Conservation (phyloP, 2,329 filamentous ascomycete genomes). For the Botrytis paeoniae region DNA sequence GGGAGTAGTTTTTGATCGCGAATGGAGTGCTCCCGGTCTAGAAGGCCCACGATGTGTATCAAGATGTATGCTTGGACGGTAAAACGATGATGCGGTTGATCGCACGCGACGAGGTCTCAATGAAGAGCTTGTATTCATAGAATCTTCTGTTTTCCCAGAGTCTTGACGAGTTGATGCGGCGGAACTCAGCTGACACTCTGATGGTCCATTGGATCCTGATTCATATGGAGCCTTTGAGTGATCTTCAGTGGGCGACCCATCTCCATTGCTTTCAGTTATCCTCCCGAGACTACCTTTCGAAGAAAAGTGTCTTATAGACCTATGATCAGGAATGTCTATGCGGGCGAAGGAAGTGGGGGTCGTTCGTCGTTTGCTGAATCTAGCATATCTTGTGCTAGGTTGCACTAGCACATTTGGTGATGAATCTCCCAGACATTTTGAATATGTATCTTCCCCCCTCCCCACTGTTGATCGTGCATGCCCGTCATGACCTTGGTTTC, state of each 20-base stretch:
- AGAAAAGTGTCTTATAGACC: neutral
- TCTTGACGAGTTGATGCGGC: neutral
- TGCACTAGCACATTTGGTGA: neutral
- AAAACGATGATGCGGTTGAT: neutral
- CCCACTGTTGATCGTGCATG: neutral
- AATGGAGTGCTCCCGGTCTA: neutral
- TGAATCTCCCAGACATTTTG: neutral
- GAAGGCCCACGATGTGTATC: too few species aligned
- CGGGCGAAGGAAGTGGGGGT: neutral
- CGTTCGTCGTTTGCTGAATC: slow-evolving; percentile 3
- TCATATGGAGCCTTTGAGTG: neutral
- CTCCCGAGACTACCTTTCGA: neutral
- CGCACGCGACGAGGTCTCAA: neutral
- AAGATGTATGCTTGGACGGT: neutral
- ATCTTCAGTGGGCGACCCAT: neutral
- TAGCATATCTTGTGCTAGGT: neutral
- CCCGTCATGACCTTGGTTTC: neutral
- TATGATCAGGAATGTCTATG: neutral
- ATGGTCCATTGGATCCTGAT: neutral
- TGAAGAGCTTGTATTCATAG: neutral
- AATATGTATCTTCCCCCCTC: neutral
- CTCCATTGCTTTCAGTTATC: neutral
- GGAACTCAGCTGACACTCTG: neutral
- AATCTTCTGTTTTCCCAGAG: neutral
- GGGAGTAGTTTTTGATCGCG: neutral